Percentiles rank a stretch among this genome's conserved stretches.
These are phyloP conservation scores for Pestalotiopsis sp. DNA, from an alignment of 2,329 filamentous ascomycete genomes.

Conservation along the genomic window DNA sequence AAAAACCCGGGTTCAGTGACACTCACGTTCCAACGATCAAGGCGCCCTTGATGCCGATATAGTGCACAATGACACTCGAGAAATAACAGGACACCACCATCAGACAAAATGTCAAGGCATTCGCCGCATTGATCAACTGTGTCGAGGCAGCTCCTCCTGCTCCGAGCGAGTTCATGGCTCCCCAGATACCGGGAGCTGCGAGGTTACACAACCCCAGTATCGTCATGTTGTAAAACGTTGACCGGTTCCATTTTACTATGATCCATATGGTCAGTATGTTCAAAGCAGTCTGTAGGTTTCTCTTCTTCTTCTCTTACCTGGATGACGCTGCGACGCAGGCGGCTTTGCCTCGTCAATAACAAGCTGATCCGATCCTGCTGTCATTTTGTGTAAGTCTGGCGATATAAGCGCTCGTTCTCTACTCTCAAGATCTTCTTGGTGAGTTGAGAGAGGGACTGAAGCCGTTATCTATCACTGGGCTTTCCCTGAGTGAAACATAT, in stretches of 20 bases:
- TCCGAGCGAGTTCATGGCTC: slow-evolving; percentile 71
- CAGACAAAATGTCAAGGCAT: slow-evolving; percentile 69
- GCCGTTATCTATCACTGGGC: background rate
- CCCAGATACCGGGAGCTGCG: slow-evolving; percentile 70
- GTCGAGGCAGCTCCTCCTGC: slow-evolving; percentile 67
- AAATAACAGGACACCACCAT: slow-evolving; percentile 73
- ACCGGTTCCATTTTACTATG: slow-evolving; percentile 67
- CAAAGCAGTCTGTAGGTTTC: background rate
- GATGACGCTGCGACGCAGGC: background rate
- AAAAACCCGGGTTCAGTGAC: background rate
- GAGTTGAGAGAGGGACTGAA: background rate
- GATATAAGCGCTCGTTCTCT: background rate
- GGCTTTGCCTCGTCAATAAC: slow-evolving; percentile 2
- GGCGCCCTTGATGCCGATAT: slow-evolving; percentile 70
- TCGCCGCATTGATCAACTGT: slow-evolving; percentile 68
- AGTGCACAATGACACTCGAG: slow-evolving; percentile 61
- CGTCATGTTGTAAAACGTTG: slow-evolving; percentile 71
- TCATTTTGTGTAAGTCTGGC: background rate
- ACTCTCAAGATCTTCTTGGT: background rate
- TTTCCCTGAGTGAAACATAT: too few relatives aligned
- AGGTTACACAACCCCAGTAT: slow-evolving; percentile 72
- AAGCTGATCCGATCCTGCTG: background rate
- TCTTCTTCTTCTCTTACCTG: background rate
- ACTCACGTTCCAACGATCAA: slow-evolving; percentile 68
- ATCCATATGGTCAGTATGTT: background rate